phyloP scores from a whole-genome alignment of 179 eudicot species.

The Actinidia polygama region DNA sequence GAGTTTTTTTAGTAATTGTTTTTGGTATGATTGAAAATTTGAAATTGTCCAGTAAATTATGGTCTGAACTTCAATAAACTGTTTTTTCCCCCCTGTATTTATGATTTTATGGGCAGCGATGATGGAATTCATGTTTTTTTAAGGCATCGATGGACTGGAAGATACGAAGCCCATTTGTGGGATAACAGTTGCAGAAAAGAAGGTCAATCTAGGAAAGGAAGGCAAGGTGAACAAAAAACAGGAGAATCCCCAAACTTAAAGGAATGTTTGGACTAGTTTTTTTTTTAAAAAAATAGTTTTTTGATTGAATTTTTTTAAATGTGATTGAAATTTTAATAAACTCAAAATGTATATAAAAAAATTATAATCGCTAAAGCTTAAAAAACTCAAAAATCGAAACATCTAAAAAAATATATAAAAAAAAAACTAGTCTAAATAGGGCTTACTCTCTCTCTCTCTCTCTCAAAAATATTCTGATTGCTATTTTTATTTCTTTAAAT shows the following conservation, averaged over 20 bases:
- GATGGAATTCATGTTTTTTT: neutral
- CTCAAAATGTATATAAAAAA: no score
- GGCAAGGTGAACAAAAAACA: conserved; percentile 57
- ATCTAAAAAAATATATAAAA: no score
- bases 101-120: neutral
- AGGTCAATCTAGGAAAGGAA: conserved; percentile 85
- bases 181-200: conserved; percentile 83
- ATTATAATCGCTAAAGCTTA: no score
- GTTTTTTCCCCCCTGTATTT: neutral
- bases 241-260: neutral
- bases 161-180: conserved; percentile 91
- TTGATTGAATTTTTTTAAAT: no score
- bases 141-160: conserved; percentile 89
- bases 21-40: no score
- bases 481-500: neutral
- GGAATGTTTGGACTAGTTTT: neutral
- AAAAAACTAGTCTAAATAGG: no score
- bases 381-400: no score
- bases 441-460: neutral
- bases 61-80: no score
- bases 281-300: no score
- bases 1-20: no score
- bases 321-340: no score
- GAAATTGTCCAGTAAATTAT: no score
- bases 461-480: conserved; percentile 4